These are phyloP conservation scores for Fusarium sp. DNA, from an alignment of 2,329 filamentous ascomycete species.

Conservation along the genomic window DNA sequence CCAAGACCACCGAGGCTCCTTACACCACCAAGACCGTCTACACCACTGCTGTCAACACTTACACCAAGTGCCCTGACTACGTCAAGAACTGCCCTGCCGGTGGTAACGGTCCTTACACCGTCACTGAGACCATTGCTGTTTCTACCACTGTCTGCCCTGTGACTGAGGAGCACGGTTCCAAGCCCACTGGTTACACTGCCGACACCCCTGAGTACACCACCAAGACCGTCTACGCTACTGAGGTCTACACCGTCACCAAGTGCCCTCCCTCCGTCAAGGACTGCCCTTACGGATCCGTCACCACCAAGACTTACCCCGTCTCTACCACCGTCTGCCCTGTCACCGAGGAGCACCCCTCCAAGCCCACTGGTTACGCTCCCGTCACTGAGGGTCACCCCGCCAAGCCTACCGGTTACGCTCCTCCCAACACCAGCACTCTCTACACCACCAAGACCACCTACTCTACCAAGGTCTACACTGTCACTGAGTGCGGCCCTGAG, in stretches of 20 bases:
- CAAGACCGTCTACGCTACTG: conserved; percentile 40
- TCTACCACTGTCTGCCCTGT: conserved; percentile 59
- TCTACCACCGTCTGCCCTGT: conserved; percentile 38
- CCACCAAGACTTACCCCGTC: conserved; percentile 32
- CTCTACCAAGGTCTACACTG: conserved; percentile 49
- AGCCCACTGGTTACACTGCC: conserved; percentile 43
- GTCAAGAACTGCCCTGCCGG: conserved; percentile 48
- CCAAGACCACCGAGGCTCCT: conserved; percentile 19
- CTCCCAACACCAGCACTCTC: conserved; percentile 39
- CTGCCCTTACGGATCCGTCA: conserved; percentile 42
- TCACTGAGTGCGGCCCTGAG: conserved; percentile 48
- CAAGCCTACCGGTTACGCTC: conserved; percentile 30
- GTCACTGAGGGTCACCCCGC: conserved; percentile 25
- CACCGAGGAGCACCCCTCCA: conserved; percentile 29
- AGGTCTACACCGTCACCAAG: conserved; percentile 32
- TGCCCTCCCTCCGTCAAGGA: conserved; percentile 47
- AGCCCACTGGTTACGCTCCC: conserved; percentile 31
- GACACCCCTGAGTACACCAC: conserved; percentile 44
- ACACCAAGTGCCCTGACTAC: conserved; percentile 47
- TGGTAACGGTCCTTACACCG: conserved; percentile 39
- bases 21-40: conserved; percentile 50
- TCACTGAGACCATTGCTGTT: conserved; percentile 48
- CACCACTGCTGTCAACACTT: conserved; percentile 45
- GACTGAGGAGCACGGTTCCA: conserved; percentile 37
- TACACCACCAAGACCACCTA: conserved; percentile 49